These are phyloP conservation scores for Colletotrichum tropicicola DNA, from an alignment of 2,329 filamentous ascomycete species.

Conservation along the genomic window DNA sequence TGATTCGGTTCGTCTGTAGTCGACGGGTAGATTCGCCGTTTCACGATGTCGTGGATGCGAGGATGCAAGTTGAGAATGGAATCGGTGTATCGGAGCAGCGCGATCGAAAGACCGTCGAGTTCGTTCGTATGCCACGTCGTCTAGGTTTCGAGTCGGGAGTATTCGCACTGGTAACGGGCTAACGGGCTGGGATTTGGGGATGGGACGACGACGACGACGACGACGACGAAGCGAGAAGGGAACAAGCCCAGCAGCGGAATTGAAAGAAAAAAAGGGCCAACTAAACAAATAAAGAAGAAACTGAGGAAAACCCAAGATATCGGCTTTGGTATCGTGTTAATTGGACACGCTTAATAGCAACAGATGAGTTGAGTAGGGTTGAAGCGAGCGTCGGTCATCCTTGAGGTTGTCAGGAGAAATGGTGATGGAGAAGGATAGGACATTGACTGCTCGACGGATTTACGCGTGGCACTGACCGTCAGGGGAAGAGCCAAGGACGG, in stretches of 20 bases:
- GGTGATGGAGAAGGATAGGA: not conserved
- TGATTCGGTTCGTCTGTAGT: not conserved
- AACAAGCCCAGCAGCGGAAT: not conserved
- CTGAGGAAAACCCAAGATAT: not conserved
- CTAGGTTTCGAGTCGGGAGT: not conserved
- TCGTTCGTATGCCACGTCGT: too few species aligned
- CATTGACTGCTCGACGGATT: conserved; percentile 14
- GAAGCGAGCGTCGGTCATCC: conserved; percentile 29
- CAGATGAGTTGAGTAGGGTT: not conserved
- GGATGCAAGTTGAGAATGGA: not conserved
- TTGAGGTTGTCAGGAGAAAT: conserved; percentile 16
- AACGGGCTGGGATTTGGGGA: too few species aligned
- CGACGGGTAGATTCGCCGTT: not conserved
- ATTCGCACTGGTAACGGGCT: too few species aligned
- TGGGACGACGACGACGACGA: too few species aligned
- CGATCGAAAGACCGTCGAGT: not conserved
- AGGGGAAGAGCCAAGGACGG: not conserved
- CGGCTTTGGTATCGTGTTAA: not conserved
- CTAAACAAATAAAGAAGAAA: not conserved
- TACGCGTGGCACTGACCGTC: not conserved
- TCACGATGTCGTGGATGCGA: not conserved
- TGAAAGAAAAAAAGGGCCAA: not conserved
- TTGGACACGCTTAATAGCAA: not conserved
- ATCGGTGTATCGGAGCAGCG: not conserved
- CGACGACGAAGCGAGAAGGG: too few species aligned